Base-by-base conservation (phyloP, 768 basidiomycete genomes). In the Leccinum pellstonianum region DNA sequence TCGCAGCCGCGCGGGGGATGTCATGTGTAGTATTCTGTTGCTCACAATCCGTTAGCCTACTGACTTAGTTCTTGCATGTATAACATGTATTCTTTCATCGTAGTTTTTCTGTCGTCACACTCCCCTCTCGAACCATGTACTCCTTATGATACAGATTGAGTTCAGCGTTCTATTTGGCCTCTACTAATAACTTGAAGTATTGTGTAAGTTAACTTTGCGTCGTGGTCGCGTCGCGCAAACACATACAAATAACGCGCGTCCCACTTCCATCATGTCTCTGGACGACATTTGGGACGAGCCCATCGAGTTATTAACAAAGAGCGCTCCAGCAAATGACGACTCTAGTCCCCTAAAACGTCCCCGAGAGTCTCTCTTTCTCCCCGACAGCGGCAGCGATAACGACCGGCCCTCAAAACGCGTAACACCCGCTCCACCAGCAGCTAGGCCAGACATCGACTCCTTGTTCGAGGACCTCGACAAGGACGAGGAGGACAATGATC, bases 241-340 rank as follows among this genome's bases (percentile, higher is more conserved):
- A 71, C 4, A 10, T 2, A 11, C 56, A 66, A 71, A 73, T 55
- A 74, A 73, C 71, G 69, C 71, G 71, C 61, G 48, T 52, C 33
- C 21, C 5, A 3, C 14, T 54, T 31, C 52, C 23, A 25, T 49
- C 67, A 74, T 74, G 70, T 67, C 80, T 41, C 68, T 86, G 70
- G 81, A 81, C 63, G 77, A 79, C 64, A 88, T 88, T 69, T 88
- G 84, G 84, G 80, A 87, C 64, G 80, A 79, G 23, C 80, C 83
- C 38, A 67, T 79, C 61, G 74, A 70, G 23, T 66, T 75, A 48
- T 61, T 63, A 27, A 48, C 62, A 19, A 57, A 62, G 19, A 41
- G 61, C 19, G 54, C 52, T 4, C 68, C 75, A 29, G 60, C 65
- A 14, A 69, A 70, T 0, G 58, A 52, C 27, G 31, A 46, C 6